These are phyloP conservation scores for Hanseniaspora mollemarum DNA, from an alignment of 805 yeast species.

Conservation along the genomic window DNA sequence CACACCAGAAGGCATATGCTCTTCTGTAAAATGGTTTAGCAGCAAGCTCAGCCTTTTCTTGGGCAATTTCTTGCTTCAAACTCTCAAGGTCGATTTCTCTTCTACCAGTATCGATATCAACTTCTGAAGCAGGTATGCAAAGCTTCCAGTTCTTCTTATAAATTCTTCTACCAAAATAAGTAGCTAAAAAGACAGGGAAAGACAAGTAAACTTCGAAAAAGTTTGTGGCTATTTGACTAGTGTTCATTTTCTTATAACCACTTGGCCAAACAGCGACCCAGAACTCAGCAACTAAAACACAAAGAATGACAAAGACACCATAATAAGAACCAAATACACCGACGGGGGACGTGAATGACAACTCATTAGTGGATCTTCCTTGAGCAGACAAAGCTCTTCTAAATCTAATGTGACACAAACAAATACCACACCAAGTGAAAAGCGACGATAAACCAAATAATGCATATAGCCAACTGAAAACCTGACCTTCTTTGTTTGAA, in stretches of 20 bases:
- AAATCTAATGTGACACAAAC: conserved; percentile 49
- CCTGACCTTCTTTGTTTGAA: conserved; percentile 40
- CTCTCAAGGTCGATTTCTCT: conserved; percentile 31
- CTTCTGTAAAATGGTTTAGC: conserved; percentile 40
- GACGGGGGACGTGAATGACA: conserved; percentile 52
- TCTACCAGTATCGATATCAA: conserved; percentile 16
- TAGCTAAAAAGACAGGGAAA: conserved; percentile 47
- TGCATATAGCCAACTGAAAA: conserved; percentile 55
- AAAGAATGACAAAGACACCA: conserved; percentile 46
- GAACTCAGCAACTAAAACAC: conserved; percentile 65
- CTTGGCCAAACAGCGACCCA: conserved; percentile 72
- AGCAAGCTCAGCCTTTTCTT: conserved; percentile 36
- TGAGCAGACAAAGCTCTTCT: conserved; percentile 53
- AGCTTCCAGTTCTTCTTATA: conserved; percentile 37
- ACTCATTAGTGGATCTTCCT: conserved; percentile 55
- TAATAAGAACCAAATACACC: conserved; percentile 59
- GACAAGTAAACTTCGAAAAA: conserved; percentile 63
- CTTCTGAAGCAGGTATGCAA: conserved; percentile 18
- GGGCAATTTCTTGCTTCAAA: conserved; percentile 41
- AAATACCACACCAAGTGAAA: conserved; percentile 54
- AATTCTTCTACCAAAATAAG: conserved; percentile 48
- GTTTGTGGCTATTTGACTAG: conserved; percentile 30
- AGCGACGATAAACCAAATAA: conserved; percentile 50
- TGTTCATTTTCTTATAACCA: conserved; percentile 40
- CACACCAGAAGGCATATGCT: conserved; percentile 40